phyloP scores from a whole-genome alignment of 495 filamentous ascomycete species.

The Lepraria neglecta region DNA sequence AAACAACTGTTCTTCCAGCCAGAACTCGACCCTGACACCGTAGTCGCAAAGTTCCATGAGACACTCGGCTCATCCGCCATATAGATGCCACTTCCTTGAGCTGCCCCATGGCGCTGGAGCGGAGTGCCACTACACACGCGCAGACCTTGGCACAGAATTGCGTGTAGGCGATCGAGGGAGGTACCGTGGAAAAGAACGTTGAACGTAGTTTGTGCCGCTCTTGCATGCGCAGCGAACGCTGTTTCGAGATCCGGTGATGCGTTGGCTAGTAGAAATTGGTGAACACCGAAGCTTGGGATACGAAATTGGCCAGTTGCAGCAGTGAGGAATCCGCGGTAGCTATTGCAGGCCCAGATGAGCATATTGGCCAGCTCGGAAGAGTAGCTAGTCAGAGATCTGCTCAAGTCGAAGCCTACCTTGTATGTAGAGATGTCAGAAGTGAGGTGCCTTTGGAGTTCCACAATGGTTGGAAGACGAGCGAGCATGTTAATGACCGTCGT shows the following conservation, averaged over 20 bases:
- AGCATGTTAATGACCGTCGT: background rate
- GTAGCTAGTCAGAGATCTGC: background rate
- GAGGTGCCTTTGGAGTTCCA: background rate
- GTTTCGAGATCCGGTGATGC: slow-evolving; percentile 2
- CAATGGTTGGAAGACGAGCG: background rate
- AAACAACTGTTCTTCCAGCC: slow-evolving; percentile 7
- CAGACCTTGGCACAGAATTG: slow-evolving; percentile 10
- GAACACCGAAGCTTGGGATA: background rate
- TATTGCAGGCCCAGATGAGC: background rate
- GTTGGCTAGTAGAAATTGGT: slow-evolving; percentile 14
- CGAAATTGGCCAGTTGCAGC: background rate
- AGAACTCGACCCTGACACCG: background rate
- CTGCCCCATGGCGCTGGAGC: background rate
- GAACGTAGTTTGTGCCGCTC: background rate
- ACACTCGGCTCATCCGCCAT: background rate
- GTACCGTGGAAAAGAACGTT: slow-evolving; percentile 6
- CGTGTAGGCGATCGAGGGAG: slow-evolving; percentile 4
- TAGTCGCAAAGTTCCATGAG: background rate
- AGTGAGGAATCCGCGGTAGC: slow-evolving; percentile 8
- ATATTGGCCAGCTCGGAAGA: background rate
- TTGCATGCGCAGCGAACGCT: background rate
- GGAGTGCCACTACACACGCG: background rate
- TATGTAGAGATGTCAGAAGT: background rate
- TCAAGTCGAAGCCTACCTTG: background rate
- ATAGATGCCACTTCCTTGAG: background rate